Percentiles rank a stretch among this genome's conserved stretches.
phyloP scores from a whole-genome alignment of 1,284 basidiomycete species.

The Leccinum holopus region DNA sequence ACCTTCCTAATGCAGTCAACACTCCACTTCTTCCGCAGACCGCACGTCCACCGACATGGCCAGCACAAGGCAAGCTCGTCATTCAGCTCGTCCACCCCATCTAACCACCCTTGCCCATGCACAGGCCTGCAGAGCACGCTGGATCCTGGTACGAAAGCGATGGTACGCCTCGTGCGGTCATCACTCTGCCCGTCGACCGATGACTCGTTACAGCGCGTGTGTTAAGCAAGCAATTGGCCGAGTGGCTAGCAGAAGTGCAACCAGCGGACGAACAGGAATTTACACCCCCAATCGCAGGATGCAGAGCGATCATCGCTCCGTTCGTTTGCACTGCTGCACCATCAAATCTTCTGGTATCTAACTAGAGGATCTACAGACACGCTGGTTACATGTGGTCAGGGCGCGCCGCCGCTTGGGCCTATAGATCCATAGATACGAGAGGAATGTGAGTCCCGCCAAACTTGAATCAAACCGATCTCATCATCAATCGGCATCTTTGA shows the following conservation, averaged over 20 bases:
- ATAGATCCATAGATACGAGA: constrained; percentile 80
- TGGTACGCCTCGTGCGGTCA: constrained; percentile 43
- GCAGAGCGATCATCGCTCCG: constrained; percentile 97
- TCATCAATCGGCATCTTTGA: constrained; percentile 10
- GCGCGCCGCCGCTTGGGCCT: constrained; percentile 93
- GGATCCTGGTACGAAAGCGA: constrained; percentile 87
- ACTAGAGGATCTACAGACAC: constrained; percentile 56
- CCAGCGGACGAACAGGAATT: constrained; percentile 48
- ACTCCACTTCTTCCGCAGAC: constrained; percentile 21
- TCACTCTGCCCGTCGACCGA: constrained; percentile 10
- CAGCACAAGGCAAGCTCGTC: constrained; percentile 28
- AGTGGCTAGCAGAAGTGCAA: constrained; percentile 64
- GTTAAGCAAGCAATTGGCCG: constrained; percentile 61
- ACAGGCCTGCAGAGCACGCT: constrained; percentile 77
- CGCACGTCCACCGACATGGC: constrained; percentile 20
- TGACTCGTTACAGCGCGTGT: constrained; percentile 44
- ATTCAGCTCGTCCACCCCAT: neutral
- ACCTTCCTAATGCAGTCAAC: constrained; percentile 30
- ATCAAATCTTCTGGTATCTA: constrained; percentile 9
- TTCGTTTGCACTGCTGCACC: constrained; percentile 41
- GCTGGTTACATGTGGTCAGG: constrained; percentile 97
- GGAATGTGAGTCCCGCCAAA: constrained; percentile 61
- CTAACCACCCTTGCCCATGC: constrained; percentile 1
- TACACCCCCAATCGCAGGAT: constrained; percentile 65
- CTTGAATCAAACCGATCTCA: constrained; percentile 8